A percentile compares a stretch with the other conserved stretches of the same genome.
Conservation (phyloP, 495 filamentous ascomycete genomes). For the Daldinia concentrica region DNA sequence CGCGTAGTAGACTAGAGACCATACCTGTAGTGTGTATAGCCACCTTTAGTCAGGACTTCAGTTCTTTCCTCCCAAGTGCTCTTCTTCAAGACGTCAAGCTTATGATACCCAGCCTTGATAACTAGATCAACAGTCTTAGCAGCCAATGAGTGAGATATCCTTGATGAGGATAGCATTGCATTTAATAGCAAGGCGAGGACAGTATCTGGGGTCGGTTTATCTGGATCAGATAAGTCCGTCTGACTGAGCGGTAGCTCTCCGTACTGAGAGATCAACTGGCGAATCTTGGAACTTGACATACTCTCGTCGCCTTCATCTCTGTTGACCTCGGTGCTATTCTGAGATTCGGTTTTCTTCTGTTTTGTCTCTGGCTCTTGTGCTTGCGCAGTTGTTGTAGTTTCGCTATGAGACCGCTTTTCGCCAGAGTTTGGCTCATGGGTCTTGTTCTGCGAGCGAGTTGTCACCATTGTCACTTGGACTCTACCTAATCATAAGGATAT, state of each 20-base stretch:
- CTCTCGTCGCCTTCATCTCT: neutral
- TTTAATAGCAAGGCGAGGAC: slow-evolving; percentile 9
- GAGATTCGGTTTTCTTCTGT: neutral
- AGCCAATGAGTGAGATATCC: neutral
- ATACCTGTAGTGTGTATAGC: neutral
- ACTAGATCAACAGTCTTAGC: slow-evolving; percentile 9
- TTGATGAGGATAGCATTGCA: slow-evolving; percentile 1
- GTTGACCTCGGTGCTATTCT: neutral
- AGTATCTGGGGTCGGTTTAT: slow-evolving; percentile 19
- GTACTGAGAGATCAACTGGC: slow-evolving; percentile 12
- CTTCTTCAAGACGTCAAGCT: slow-evolving; percentile 18
- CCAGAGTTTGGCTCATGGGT: neutral
- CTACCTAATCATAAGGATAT: neutral
- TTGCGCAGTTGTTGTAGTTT: neutral
- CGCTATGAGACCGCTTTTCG: slow-evolving; percentile 17
- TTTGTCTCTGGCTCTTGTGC: slow-evolving; percentile 2
- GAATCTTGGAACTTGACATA: slow-evolving; percentile 5
- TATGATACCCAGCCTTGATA: slow-evolving; percentile 18
- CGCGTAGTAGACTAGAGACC: neutral
- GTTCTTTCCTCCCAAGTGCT: slow-evolving; percentile 21
- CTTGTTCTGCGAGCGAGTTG: slow-evolving; percentile 16
- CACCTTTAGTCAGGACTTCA: slow-evolving; percentile 3
- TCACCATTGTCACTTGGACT: slow-evolving; percentile 6
- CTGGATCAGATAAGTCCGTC: slow-evolving; percentile 15
- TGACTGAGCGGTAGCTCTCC: slow-evolving; percentile 20